Conservation (phyloP, 495 filamentous ascomycete genomes). For the Neurospora sp. region DNA sequence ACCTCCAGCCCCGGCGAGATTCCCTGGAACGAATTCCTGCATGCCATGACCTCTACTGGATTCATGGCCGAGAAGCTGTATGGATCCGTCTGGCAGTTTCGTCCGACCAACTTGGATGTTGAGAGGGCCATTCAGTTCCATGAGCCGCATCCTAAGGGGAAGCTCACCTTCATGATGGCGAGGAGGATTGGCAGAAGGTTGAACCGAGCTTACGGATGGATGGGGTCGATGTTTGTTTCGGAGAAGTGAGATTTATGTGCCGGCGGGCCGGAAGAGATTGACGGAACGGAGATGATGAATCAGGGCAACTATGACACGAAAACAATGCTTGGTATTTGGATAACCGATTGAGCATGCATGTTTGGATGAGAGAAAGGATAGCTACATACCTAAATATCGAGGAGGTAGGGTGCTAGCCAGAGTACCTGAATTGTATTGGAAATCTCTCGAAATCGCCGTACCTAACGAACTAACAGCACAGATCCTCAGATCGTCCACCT, state of each 20-base stretch:
- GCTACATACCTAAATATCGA: too few relatives aligned
- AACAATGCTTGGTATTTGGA: too few relatives aligned
- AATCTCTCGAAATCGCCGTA: too few relatives aligned
- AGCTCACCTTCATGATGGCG: constrained; percentile 4
- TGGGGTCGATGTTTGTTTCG: constrained; percentile 10
- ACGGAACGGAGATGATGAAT: too few relatives aligned
- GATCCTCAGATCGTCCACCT: constrained; percentile 5
- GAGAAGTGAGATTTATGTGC: not conserved
- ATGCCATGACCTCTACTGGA: constrained; percentile 38
- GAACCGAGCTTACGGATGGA: constrained; percentile 10
- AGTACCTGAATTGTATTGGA: too few relatives aligned
- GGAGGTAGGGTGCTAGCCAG: too few relatives aligned
- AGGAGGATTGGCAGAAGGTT: constrained; percentile 9
- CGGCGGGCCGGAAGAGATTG: too few relatives aligned
- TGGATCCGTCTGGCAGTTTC: constrained; percentile 45
- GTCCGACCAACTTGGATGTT: constrained; percentile 22
- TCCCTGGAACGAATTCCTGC: constrained; percentile 43
- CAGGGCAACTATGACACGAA: too few relatives aligned
- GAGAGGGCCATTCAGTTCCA: constrained; percentile 39
- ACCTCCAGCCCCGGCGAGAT: constrained; percentile 27
- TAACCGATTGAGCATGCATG: too few relatives aligned
- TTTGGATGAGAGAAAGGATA: too few relatives aligned
- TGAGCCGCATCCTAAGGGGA: constrained; percentile 32
- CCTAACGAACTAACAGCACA: too few relatives aligned
- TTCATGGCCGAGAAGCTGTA: constrained; percentile 41